Evolutionary conservation across 2,329 filamentous ascomycete genomes (phyloP).

Genomic region (Meredithiella fracta): DNA sequence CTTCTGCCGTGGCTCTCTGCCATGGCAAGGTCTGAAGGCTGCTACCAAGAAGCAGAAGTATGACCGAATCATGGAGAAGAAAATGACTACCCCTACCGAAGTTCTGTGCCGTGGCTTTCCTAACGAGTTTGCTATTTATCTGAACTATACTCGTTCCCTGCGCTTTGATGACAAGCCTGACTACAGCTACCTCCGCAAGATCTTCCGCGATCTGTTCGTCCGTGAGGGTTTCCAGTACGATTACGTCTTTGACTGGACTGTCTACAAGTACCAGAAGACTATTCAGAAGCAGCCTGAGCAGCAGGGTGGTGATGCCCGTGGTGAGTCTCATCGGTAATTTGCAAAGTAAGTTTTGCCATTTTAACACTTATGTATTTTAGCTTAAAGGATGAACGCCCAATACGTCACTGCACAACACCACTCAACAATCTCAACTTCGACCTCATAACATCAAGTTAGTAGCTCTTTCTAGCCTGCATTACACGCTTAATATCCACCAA

Average conservation of each 20-base stretch:
- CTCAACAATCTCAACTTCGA: not conserved
- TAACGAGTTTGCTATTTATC: conserved; percentile 98
- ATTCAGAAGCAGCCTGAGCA: conserved; percentile 67
- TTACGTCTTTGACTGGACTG: conserved; percentile 99
- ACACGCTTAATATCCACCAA: not conserved
- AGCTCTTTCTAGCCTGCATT: not conserved
- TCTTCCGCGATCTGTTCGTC: conserved; percentile 98
- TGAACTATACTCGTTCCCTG: conserved; percentile 97
- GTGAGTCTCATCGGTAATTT: conserved; percentile 30
- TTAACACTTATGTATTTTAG: conserved; percentile 1
- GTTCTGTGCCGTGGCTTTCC: conserved; percentile 98
- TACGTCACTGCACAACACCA: not conserved
- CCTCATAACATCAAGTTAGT: not conserved
- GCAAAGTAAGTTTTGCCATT: conserved; percentile 8
- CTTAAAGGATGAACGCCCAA: not conserved
- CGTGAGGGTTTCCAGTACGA: conserved; percentile 99
- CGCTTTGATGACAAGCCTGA: conserved; percentile 99
- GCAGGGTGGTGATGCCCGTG: conserved; percentile 51
- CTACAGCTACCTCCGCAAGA: conserved; percentile 98
- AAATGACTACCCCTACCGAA: conserved; percentile 99
- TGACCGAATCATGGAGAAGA: conserved; percentile 99
- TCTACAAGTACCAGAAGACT: conserved; percentile 99
- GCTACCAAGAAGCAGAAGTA: conserved; percentile 99
- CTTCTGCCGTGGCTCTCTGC: conserved; percentile 96
- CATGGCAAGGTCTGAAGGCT: conserved; percentile 97